These are phyloP conservation scores for Erysimum cheiranthoides DNA, from an alignment of 345 rosid species.

Conservation along the genomic window DNA sequence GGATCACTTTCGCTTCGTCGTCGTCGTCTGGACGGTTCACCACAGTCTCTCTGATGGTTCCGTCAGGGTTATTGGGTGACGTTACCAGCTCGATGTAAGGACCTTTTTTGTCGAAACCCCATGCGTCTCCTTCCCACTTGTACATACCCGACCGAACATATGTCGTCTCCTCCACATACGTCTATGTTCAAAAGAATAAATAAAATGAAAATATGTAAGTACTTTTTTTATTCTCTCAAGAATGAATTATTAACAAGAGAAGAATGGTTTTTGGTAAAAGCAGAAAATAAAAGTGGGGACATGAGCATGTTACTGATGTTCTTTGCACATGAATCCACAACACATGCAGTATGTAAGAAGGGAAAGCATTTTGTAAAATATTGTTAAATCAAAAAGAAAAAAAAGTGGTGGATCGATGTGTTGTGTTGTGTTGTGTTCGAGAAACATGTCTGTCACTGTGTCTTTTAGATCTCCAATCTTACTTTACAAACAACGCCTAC, in stretches of 20 bases:
- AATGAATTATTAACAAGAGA: constrained; percentile 19
- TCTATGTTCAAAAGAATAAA: constrained; percentile 47
- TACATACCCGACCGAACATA: constrained; percentile 66
- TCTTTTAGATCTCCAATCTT: constrained; percentile 38
- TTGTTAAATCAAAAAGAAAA: constrained; percentile 8
- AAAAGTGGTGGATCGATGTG: constrained; percentile 6
- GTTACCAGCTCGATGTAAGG: constrained; percentile 75
- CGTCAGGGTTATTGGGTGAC: constrained; percentile 91
- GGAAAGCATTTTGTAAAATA: constrained; percentile 13
- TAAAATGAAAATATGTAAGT: too few species aligned
- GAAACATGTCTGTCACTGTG: constrained; percentile 72
- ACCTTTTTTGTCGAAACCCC: constrained; percentile 57
- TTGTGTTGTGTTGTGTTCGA: constrained; percentile 51
- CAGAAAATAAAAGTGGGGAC: constrained; percentile 45
- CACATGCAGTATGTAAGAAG: constrained; percentile 42
- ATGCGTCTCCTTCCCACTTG: constrained; percentile 90
- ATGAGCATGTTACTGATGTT: constrained; percentile 65
- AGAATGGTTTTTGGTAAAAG: constrained; percentile 42
- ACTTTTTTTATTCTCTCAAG: constrained; percentile 1
- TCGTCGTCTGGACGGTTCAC: constrained; percentile 56
- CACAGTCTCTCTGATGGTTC: constrained; percentile 66
- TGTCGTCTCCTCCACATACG: constrained; percentile 62
- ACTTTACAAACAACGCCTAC: constrained; percentile 14
- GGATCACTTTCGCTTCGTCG: constrained; percentile 59
- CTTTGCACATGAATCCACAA: constrained; percentile 45